These are phyloP conservation scores for Erucastrum elatum DNA, from an alignment of 345 rosid species.

Conservation along the genomic window DNA sequence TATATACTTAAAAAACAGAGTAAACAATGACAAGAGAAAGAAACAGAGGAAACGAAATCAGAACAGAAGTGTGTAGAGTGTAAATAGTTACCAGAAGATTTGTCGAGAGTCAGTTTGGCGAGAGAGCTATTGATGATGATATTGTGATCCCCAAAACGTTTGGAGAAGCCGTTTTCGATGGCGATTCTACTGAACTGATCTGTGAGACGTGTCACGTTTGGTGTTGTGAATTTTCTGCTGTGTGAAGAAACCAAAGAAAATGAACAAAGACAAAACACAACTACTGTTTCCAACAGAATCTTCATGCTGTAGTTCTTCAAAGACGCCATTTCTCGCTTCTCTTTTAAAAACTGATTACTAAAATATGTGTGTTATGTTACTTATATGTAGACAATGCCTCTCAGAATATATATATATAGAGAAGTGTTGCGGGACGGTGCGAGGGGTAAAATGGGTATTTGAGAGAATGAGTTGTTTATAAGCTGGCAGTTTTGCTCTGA, in stretches of 20 bases:
- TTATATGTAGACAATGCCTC: neutral
- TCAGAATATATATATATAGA: conserved; percentile 25
- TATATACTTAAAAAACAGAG: neutral
- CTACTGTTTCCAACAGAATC: conserved; percentile 21
- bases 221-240: conserved; percentile 53
- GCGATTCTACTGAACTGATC: conserved; percentile 58
- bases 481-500: conserved; percentile 34
- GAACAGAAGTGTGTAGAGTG: neutral
- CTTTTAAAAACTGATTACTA: conserved; percentile 8
- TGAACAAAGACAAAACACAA: conserved; percentile 46
- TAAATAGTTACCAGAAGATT: conserved; percentile 54
- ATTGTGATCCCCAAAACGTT: conserved; percentile 58
- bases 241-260: conserved; percentile 54
- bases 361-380: neutral
- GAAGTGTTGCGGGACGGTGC: neutral
- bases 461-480: conserved; percentile 15
- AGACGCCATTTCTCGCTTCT: conserved; percentile 40
- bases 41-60: neutral
- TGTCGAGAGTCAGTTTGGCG: conserved; percentile 68
- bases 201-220: conserved; percentile 60
- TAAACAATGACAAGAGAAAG: neutral
- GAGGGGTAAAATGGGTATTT: conserved; percentile 23
- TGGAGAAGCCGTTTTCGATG: conserved; percentile 48
- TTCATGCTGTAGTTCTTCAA: conserved; percentile 24
- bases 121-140: conserved; percentile 59